Evolutionary conservation across 2,329 filamentous ascomycete genomes (phyloP), one percentile per base, ranked within the genome.

Genomic region (Cercospora sp.): DNA sequence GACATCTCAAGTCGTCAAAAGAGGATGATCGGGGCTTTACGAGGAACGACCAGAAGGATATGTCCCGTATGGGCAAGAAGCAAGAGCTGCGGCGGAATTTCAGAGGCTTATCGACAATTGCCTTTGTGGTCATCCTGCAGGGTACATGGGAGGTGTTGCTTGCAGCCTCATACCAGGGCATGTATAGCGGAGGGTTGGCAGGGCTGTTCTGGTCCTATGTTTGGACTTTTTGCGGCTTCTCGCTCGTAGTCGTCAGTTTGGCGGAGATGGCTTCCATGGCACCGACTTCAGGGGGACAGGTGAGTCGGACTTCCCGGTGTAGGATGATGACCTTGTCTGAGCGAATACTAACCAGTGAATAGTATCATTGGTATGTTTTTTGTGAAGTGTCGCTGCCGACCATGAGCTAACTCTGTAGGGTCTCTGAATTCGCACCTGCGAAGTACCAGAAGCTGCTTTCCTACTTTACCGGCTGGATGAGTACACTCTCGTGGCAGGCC

Each of bases 101-200:
- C 67, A 77, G 80, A 16, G 80, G 81, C 66, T 69, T 84, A 30
- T 82, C 83, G 1, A 84, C 83, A 12, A 74, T 85, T 8, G 82
- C 82, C 1, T 85, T 85, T 64, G 80, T 80, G 31, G 82, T 82
- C 67, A 81, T 83, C 12, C 78, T 83, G 39, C 80, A 84, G 72
- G 82, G 81, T 45, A 85, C 84, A 0, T 87, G 85, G 85, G 84
- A 87, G 71, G 79, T 81, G 16, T 76, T 81, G 5, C 73, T 84
- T 3, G 76, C 78, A 2, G 64, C 68, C 13, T 69, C 66, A 13
- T 65, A 60, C 13, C 66, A 65, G 30, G 73, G 69, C 13, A 64
- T 75, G 23, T 65, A 69, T 12, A 69, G 69, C 59, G 75, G 75
- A 36, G 75, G 75, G 5, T 61, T 72, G 20, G 75, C 70, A 3